phyloP scores from a whole-genome alignment of 2,329 filamentous ascomycete species.

The Penicillium capsulatum region DNA sequence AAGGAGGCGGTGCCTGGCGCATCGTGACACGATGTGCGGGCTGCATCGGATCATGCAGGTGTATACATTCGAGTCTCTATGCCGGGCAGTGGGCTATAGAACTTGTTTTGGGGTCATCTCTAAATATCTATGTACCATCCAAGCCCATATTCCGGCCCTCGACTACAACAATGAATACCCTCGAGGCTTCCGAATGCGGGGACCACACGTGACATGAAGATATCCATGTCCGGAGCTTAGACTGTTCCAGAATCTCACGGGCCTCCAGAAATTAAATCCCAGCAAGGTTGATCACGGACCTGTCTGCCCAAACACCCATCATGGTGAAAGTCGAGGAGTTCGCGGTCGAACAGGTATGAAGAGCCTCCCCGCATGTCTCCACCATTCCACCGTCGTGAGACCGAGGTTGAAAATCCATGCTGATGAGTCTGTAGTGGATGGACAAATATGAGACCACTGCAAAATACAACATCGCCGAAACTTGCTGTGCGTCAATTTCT shows the following conservation, averaged over 20 bases:
- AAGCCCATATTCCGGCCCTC: no score
- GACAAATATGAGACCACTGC: slow-evolving; percentile 50
- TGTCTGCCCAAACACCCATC: slow-evolving; percentile 2
- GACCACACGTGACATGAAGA: background rate
- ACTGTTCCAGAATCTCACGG: no score
- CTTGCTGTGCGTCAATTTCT: slow-evolving; percentile 55
- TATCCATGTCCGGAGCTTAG: no score
- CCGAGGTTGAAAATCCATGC: background rate
- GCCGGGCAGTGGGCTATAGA: no score
- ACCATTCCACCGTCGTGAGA: background rate
- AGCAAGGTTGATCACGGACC: no score
- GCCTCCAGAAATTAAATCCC: no score
- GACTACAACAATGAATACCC: no score
- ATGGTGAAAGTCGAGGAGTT: slow-evolving; percentile 44
- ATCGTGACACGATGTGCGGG: background rate
- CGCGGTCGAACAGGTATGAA: slow-evolving; percentile 66
- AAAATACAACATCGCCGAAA: slow-evolving; percentile 56
- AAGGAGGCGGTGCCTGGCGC: slow-evolving; percentile 20
- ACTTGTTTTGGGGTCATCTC: no score
- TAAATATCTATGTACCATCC: no score
- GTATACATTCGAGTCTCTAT: background rate
- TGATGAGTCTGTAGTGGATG: slow-evolving; percentile 48
- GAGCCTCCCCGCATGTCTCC: slow-evolving; percentile 35
- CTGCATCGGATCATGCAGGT: no score
- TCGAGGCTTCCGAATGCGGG: background rate